These are phyloP conservation scores for Porodaedalea pini DNA, from an alignment of 1,284 basidiomycete genomes.

Conservation along the genomic window DNA sequence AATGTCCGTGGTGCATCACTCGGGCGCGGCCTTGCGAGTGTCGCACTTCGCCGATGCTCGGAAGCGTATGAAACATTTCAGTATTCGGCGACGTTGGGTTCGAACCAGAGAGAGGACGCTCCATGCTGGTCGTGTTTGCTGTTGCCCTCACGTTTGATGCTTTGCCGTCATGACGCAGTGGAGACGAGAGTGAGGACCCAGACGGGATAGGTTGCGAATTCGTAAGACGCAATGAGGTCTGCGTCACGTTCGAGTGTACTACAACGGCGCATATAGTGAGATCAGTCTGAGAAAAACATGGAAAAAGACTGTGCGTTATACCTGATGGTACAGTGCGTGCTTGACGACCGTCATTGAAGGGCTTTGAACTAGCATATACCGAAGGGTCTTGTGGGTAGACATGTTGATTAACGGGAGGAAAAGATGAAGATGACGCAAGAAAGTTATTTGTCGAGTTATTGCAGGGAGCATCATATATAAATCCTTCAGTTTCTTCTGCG, in stretches of 20 bases:
- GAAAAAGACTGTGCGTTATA: too few relatives aligned
- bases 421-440: too few relatives aligned
- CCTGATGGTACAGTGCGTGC: too few relatives aligned
- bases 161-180: background rate
- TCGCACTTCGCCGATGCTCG: too few relatives aligned
- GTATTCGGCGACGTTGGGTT: background rate
- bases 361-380: too few relatives aligned
- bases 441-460: too few relatives aligned
- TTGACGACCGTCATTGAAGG: too few relatives aligned
- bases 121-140: background rate
- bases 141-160: background rate
- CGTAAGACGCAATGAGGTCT: background rate
- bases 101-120: background rate
- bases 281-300: background rate
- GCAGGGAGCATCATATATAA: too few relatives aligned
- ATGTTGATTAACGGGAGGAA: too few relatives aligned
- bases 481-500: too few relatives aligned
- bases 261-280: background rate
- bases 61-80: background rate
- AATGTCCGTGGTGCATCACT: background rate
- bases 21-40: background rate
- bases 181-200: background rate
- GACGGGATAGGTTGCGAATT: background rate
- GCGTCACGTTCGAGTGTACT: background rate
- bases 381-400: too few relatives aligned